These are phyloP conservation scores for Sugiyamaella paludigena DNA, from an alignment of 1,139 yeast species.

Conservation along the genomic window DNA sequence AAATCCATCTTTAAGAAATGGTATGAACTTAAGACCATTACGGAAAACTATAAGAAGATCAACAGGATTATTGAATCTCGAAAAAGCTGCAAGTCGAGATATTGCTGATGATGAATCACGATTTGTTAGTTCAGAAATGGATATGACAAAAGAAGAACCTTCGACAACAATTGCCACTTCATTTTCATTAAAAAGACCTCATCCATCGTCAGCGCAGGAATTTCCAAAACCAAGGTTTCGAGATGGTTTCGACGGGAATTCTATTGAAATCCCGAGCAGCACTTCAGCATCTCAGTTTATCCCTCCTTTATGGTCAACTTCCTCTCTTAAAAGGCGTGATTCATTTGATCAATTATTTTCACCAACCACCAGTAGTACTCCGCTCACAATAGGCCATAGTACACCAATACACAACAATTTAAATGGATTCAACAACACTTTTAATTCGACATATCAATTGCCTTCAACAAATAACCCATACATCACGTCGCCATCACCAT, in stretches of 20 bases:
- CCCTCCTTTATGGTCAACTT: conserved; percentile 14
- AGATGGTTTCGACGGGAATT: conserved; percentile 24
- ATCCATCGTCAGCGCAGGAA: conserved; percentile 11
- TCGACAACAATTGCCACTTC: conserved; percentile 3
- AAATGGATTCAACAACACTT: no score
- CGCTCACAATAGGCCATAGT: conserved; percentile 14
- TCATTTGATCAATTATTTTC: conserved; percentile 21
- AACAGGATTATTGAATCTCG: conserved; percentile 41
- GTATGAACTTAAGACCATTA: conserved; percentile 5
- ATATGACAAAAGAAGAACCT: no score
- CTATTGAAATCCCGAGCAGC: not conserved
- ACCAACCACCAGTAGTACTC: not conserved
- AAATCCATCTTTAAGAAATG: no score
- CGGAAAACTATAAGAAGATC: conserved; percentile 38
- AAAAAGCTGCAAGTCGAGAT: conserved; percentile 30
- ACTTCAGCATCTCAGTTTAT: conserved; percentile 17
- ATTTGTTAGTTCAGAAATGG: no score
- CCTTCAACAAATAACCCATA: conserved; percentile 12
- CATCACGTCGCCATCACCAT: conserved; percentile 22
- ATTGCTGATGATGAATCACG: conserved; percentile 3
- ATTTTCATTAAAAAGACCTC: conserved; percentile 16
- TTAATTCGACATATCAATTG: not conserved
- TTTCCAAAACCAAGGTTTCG: conserved; percentile 16
- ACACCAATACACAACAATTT: conserved; percentile 14
- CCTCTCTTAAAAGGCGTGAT: conserved; percentile 16